phyloP scores from a whole-genome alignment of 495 filamentous ascomycete genomes.

The Aspergillus carlsbadensis region DNA sequence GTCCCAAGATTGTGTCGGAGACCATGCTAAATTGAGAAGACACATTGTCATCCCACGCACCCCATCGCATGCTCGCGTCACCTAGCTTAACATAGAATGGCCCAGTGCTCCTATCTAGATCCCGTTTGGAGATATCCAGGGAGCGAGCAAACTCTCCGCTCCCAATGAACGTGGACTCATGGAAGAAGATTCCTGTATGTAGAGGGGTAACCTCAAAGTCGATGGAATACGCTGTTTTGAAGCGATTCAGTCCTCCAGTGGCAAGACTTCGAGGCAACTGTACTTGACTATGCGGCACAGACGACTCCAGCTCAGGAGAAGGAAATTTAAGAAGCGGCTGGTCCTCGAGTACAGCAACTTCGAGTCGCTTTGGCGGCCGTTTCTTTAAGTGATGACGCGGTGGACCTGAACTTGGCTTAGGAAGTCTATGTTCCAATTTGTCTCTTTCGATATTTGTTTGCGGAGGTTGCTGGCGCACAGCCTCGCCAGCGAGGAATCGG shows the following conservation, averaged over 20 bases:
- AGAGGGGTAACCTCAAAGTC: constrained; percentile 75
- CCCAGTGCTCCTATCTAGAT: constrained; percentile 35
- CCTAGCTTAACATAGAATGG: constrained; percentile 42
- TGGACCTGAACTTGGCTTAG: not conserved
- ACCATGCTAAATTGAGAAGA: constrained; percentile 65
- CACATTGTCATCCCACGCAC: constrained; percentile 64
- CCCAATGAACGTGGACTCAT: constrained; percentile 73
- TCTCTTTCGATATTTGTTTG: not conserved
- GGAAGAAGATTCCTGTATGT: constrained; percentile 68
- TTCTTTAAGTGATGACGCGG: constrained; percentile 44
- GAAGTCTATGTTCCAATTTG: not conserved
- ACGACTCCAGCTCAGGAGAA: constrained; percentile 17
- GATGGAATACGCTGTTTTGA: constrained; percentile 58
- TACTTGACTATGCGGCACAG: not conserved
- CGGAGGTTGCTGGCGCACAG: not conserved
- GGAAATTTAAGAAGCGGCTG: constrained; percentile 13
- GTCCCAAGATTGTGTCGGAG: constrained; percentile 51
- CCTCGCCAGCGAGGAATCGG: constrained; percentile 35
- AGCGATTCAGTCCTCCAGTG: constrained; percentile 49
- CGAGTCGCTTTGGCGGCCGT: constrained; percentile 50
- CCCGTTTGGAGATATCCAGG: constrained; percentile 31
- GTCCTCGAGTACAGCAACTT: constrained; percentile 33
- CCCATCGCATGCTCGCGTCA: constrained; percentile 59
- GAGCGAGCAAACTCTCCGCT: constrained; percentile 62
- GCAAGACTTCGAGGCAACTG: constrained; percentile 9